Base-by-base conservation (phyloP, 2,329 filamentous ascomycete species). In the Apiospora rasikravindrae region DNA sequence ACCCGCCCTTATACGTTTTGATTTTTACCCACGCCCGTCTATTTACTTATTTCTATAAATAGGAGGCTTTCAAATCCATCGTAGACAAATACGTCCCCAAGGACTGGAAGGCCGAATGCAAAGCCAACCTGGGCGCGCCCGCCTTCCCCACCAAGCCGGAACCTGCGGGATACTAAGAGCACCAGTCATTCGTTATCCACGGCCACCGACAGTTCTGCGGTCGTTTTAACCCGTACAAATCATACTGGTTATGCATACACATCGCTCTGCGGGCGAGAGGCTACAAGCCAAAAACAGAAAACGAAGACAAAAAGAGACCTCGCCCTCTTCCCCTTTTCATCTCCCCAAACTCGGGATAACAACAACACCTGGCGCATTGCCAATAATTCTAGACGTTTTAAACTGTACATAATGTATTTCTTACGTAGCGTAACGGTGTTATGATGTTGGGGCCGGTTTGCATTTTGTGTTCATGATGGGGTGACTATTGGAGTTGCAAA, bases 21-120 rank as follows among this genome's bases (percentile, higher is more conserved):
- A 68, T 47, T 24, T 22, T 7, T 7, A 3, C 33, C 33, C 33
- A 6, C 3, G 6, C 33, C 33, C 33, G 5, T 22, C 22, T 49
- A 19, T 11, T 42, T 16, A 29, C 51, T 33, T 57, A 6, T 57
- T 57, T 3, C 8, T n/a, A 37, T 68, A 40, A 45, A 70, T 73
- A 94, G 91, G 90, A 93, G 71, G 94, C 96, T 0, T 99, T 99
- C 87, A 98, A 98, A 83, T 86, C 90, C 69, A 94, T 98, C 71
- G 94, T 96, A 2, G 96, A 98, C 83, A 94, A 94, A 78, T 97
- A 93, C 80, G 96, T 94, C 1, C 96, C 96, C 0, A 85, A 85
- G 72, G 88, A 95, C 80, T 98, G 95, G 96, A 88, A 84, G 75
- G 79, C 83, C 29, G 82, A 89, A 73, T 90, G 88, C 76, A 83